Conservation (phyloP, 2,329 filamentous ascomycete genomes). For the Rugonectria rugulosa region DNA sequence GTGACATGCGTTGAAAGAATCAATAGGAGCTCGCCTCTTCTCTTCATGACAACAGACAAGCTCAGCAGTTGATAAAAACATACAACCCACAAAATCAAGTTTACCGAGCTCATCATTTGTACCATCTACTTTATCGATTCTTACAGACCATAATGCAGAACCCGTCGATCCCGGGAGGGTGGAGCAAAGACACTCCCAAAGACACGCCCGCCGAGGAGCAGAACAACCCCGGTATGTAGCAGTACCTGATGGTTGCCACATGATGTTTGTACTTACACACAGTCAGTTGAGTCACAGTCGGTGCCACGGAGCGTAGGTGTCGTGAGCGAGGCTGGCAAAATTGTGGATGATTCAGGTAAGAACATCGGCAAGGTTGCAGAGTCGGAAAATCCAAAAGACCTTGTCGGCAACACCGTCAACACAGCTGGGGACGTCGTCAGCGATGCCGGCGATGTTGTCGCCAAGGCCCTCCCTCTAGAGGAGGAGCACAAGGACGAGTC, state of each 20-base stretch:
- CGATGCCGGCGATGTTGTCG: conserved; percentile 50
- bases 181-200: conserved; percentile 43
- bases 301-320: conserved; percentile 49
- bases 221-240: conserved; percentile 41
- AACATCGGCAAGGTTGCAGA: conserved; percentile 52
- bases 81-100: background rate
- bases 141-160: conserved; percentile 37
- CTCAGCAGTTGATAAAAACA: background rate
- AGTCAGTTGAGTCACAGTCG: conserved; percentile 38
- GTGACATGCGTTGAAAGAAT: background rate
- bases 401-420: conserved; percentile 51
- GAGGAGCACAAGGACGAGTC: conserved; percentile 42
- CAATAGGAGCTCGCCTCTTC: too few relatives aligned
- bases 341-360: conserved; percentile 54
- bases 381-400: conserved; percentile 48
- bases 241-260: too few relatives aligned
- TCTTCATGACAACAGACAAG: background rate
- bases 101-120: conserved; percentile 9
- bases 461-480: conserved; percentile 48
- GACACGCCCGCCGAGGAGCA: conserved; percentile 37
- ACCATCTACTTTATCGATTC: conserved; percentile 22
- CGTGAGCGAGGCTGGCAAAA: conserved; percentile 54
- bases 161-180: conserved; percentile 39
- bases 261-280: background rate
- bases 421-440: conserved; percentile 46